These are phyloP conservation scores for Polymyxa betae DNA, from an alignment of 208 protist species.

Conservation along the genomic window DNA sequence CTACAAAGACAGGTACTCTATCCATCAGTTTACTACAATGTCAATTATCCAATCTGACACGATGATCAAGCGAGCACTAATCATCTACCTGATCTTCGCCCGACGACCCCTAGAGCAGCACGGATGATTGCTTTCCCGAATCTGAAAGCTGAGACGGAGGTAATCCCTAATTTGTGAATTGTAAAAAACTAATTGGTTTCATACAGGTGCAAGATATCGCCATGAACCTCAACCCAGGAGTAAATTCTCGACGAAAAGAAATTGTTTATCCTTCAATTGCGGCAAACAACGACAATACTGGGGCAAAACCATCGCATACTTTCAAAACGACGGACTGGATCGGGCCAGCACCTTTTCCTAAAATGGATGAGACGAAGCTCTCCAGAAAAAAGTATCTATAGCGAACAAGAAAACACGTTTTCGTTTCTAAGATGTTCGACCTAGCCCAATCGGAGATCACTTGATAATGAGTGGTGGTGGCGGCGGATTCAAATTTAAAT, in stretches of 20 bases:
- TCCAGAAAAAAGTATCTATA: neutral
- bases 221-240: conserved; percentile 46
- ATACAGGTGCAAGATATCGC: conserved; percentile 20
- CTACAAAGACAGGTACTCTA: conserved; percentile 12
- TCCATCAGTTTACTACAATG: neutral
- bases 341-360: neutral
- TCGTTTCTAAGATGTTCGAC: neutral
- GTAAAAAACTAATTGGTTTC: neutral
- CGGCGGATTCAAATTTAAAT: conserved; percentile 5
- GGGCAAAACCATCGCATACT: neutral
- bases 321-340: neutral
- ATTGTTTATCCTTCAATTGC: neutral
- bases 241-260: neutral
- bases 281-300: neutral
- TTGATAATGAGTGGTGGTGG: neutral
- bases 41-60: neutral
- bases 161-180: neutral
- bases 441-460: no score
- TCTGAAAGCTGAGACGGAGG: conserved; percentile 42
- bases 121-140: conserved; percentile 58
- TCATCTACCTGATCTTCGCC: conserved; percentile 43
- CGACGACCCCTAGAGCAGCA: conserved; percentile 57
- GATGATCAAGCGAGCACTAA: conserved; percentile 22
- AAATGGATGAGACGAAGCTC: neutral
- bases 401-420: neutral